These are phyloP conservation scores for slime mould (Dictyostelium discoideum) DNA, from an alignment of 78 protist genomes.

Conservation along the genomic window dicty_2.7 NC_007091.3:1102501-1103000, in stretches of 20 bases:
- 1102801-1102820: background rate
- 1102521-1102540: conserved; percentile 74
- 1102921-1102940: too few species aligned
- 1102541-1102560: conserved; percentile 15
- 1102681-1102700: background rate
- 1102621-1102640: background rate
- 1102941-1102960: background rate
- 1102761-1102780: background rate
- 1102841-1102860: too few species aligned
- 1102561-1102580: background rate
- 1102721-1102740: background rate
- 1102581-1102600: background rate
- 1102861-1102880: too few species aligned
- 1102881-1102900: too few species aligned
- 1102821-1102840: background rate
- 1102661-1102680: background rate
- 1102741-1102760: too few species aligned
- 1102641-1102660: background rate
- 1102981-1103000: conserved; percentile 63
- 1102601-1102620: background rate
- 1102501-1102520: conserved; percentile 79
- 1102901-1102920: too few species aligned
- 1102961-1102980: conserved; percentile 43
- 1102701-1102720: background rate
- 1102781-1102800: background rate